A percentile compares a stretch with the other conserved stretches of the same genome.
Evolutionary conservation across 2,329 filamentous ascomycete genomes (phyloP).

Genomic region (Raffaelea albimanens): DNA sequence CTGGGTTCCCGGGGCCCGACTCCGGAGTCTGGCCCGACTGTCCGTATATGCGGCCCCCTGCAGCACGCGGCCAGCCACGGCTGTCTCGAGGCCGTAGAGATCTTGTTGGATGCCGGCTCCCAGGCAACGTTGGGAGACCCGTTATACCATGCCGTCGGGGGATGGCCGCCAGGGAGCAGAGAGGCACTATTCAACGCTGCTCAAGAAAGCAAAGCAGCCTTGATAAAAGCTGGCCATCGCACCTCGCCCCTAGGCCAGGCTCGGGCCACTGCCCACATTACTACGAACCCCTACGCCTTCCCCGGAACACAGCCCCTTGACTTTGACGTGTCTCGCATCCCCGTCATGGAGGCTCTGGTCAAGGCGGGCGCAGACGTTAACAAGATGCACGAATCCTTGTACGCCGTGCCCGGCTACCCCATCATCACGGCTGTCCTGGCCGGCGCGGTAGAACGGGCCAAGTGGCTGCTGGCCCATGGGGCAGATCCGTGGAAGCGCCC

Average conservation of each 20-base stretch:
- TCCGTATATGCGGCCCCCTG: too few relatives aligned
- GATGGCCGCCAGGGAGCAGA: too few relatives aligned
- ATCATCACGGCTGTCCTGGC: not conserved
- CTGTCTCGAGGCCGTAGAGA: not conserved
- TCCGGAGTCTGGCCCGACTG: not conserved
- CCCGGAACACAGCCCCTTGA: too few relatives aligned
- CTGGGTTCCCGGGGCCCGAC: not conserved
- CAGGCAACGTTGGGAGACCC: not conserved
- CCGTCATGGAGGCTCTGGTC: not conserved
- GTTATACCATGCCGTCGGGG: not conserved
- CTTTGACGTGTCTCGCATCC: not conserved
- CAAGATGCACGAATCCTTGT: not conserved
- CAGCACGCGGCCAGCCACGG: too few relatives aligned
- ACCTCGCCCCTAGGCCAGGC: too few relatives aligned
- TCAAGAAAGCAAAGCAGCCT: not conserved
- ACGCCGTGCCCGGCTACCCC: not conserved
- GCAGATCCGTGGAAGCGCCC: not conserved
- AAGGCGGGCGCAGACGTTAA: not conserved
- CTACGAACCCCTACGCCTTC: too few relatives aligned
- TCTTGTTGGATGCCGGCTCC: not conserved
- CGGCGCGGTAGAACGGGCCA: not conserved
- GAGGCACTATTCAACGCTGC: too few relatives aligned
- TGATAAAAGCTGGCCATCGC: too few relatives aligned
- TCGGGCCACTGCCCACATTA: too few relatives aligned
- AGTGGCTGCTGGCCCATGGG: not conserved